Evolutionary conservation across 805 yeast genomes (phyloP), one percentile per base, ranked within the genome.

Genomic region (Lipomyces kockii): DNA sequence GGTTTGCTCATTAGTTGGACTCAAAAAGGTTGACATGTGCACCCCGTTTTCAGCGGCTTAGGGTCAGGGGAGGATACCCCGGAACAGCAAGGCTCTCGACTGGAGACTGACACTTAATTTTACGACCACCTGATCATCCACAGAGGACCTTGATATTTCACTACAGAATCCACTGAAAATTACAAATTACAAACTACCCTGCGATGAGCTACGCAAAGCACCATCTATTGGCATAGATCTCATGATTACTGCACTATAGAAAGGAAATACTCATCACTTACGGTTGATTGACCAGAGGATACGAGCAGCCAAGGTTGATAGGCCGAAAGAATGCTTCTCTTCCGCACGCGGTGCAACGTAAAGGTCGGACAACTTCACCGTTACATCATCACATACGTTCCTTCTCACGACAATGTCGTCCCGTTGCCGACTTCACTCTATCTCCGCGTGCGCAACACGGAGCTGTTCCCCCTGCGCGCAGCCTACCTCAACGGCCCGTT

Each of bases 401-500:
- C 89, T 2, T 27, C 69, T 5, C 66, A 71, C 3, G 72, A 73
- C 25, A 64, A 59, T 37, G 63, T 68, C 22, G 22, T 63, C 39
- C 68, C 62, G 17, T 54, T 57, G 17, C 72, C 71, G 17, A 49
- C 9, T 37, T 52, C 67, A 27, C 53, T 69, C 46, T 60, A 46
- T 58, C 59, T 57, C 25, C 66, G 62, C 8, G 62, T 62, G 20
- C 63, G 66, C 25, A 70, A 70, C 52, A 69, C 58, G n/a, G 73
- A 70, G 61, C 54, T 56, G 14, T 58, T 69, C 29, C 72, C 73
- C 7, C 56, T 70, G 14, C 79, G 97, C 35, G 96, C 98, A 0
- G 90, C 97, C 1, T 91, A 88, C 73, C 78, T 95, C 56, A 88
- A 93, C 0, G 99, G 98, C 0, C 99, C 99, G 0, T 94, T 87